Percentiles rank a stretch among this genome's conserved stretches.
Conservation (phyloP, 768 basidiomycete genomes). For the Cantharellus anzutake region DNA sequence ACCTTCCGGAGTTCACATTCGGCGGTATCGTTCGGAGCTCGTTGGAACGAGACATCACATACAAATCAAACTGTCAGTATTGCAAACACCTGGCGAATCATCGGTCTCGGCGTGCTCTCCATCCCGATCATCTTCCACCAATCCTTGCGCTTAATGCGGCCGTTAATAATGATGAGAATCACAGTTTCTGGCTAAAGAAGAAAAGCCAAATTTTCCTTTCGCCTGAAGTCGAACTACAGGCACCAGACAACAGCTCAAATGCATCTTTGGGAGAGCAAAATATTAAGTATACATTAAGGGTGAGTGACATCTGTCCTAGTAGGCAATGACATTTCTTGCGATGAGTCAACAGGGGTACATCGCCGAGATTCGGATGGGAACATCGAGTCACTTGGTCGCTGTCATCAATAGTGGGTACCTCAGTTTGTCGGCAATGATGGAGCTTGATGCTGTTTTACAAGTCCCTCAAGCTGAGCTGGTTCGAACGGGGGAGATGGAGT, state of each 20-base stretch:
- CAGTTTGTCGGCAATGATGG: neutral
- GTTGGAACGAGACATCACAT: slow-evolving; percentile 58
- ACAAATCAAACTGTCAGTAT: slow-evolving; percentile 69
- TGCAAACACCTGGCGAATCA: slow-evolving; percentile 69
- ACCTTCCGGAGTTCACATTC: neutral
- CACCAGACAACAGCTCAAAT: slow-evolving; percentile 23
- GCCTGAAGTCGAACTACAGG: slow-evolving; percentile 17
- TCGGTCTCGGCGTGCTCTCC: slow-evolving; percentile 44
- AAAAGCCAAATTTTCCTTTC: slow-evolving; percentile 39
- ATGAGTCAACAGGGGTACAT: slow-evolving; percentile 43
- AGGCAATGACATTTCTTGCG: neutral
- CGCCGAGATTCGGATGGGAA: slow-evolving; percentile 51
- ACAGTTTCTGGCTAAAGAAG: slow-evolving; percentile 58
- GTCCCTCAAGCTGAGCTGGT: slow-evolving; percentile 46
- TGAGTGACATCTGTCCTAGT: slow-evolving; percentile 30
- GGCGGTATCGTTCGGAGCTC: slow-evolving; percentile 51
- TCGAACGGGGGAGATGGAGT: slow-evolving; percentile 8
- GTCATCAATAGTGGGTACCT: slow-evolving; percentile 51
- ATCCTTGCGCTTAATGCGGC: slow-evolving; percentile 75
- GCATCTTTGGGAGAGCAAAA: slow-evolving; percentile 37
- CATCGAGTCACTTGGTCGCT: slow-evolving; percentile 72
- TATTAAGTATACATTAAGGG: slow-evolving; percentile 21
- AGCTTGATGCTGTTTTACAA: slow-evolving; percentile 14
- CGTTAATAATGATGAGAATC: slow-evolving; percentile 54
- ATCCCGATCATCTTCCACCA: slow-evolving; percentile 52